Base-by-base conservation (phyloP, 73 alveolate genomes). In the Paramecium primaurelia region DNA sequence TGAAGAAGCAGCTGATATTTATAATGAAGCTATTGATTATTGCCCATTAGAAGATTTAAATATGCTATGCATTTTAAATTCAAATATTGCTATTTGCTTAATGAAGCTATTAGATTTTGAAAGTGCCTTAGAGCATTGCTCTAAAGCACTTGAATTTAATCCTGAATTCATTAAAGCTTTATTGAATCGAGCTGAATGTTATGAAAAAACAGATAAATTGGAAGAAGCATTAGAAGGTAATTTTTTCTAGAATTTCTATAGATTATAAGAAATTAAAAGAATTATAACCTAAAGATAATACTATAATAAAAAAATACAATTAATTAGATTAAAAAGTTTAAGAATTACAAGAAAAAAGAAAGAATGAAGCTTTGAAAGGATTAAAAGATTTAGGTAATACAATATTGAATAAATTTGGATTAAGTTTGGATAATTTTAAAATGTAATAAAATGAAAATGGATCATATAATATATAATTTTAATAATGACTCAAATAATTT, bases 361-460 rank as follows among this genome's bases (percentile, higher is more conserved):
- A 89, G 64, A 71, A 77, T 71, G 94, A 93, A 80, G 93, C 92
- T 85, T 92, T 93, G 37, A 90, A 92, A 1, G 93, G 93, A 6
- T 68, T 93, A 42, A 93, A 93, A 25, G 96, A 93, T 60, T 83
- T 93, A 30, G 96, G 95, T 40, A 93, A 93, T 92, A 92, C 95
- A 47, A 28, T 93, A 9, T 28, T 93, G 34, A 71, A 71, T 8
- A 89, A 93, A 92, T 59, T 93, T 92, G 95, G 95, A 18, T 59
- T 93, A 12, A 93, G 95, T 60, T 83, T 93, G 47, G 95, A 93
- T 77, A 93, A 92, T 45, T 93, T 93, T 92, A 89, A 93, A 47
- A 40, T 93, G 64, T 60, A 93, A 26, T 18, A 93, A 59, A 92
- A 92, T 34, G 89, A 93, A 16, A 92, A 90, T 60, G 96, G 96